phyloP scores from a whole-genome alignment of 2,329 filamentous ascomycete species.

The Epicoccum sorghinum region DNA sequence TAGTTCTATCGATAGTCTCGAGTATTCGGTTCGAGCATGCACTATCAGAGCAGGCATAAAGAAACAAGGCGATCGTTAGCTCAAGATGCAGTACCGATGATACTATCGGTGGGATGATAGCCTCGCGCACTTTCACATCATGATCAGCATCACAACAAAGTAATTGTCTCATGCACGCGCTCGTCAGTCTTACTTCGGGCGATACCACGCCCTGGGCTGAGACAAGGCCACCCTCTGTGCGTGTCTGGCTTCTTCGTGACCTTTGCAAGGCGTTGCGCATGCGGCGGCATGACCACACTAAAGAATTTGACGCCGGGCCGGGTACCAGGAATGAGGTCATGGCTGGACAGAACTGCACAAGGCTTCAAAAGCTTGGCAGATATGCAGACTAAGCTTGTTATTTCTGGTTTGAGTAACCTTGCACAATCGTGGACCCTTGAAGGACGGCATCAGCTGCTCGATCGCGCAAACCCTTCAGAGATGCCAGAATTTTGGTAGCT shows the following conservation, averaged over 20 bases:
- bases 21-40: too few species aligned
- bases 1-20: neutral
- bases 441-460: neutral
- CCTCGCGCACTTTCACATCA: too few species aligned
- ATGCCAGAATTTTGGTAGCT: neutral
- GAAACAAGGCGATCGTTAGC: neutral
- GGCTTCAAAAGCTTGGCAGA: conserved; percentile 5
- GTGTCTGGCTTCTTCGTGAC: neutral
- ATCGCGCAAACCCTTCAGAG: neutral
- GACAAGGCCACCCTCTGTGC: neutral
- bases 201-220: neutral
- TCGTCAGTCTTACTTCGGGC: too few species aligned
- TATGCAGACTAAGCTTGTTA: conserved; percentile 11
- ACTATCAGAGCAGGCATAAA: too few species aligned
- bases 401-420: neutral
- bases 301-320: neutral
- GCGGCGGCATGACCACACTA: neutral
- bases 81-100: too few species aligned
- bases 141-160: too few species aligned
- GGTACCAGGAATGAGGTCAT: conserved; percentile 6
- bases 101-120: too few species aligned
- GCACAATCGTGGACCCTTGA: neutral
- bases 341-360: neutral
- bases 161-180: too few species aligned
- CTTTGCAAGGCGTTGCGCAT: neutral